A percentile compares a stretch with the other conserved stretches of the same genome.
Conservation (phyloP, 2,329 filamentous ascomycete species). For the Sporothrix euskadiensis region DNA sequence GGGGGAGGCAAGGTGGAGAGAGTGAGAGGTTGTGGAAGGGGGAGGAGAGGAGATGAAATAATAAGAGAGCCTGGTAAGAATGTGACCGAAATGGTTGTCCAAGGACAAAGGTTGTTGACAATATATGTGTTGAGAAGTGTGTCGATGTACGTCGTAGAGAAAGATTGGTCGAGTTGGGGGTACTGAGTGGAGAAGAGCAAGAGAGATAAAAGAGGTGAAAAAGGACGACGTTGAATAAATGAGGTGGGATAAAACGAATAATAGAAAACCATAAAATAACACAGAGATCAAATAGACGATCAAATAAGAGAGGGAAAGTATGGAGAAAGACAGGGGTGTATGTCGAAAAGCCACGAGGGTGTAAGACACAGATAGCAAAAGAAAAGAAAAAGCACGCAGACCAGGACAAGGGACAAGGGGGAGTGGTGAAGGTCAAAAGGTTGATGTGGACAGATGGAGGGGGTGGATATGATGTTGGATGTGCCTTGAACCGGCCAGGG, state of each 20-base stretch:
- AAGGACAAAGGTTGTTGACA: not conserved
- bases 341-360: not conserved
- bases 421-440: not conserved
- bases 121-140: not conserved
- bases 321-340: constrained; percentile 1
- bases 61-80: constrained; percentile 1
- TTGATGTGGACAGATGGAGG: not conserved
- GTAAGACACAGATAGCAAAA: not conserved
- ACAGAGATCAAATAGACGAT: not conserved
- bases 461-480: not conserved
- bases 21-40: not conserved
- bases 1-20: not conserved
- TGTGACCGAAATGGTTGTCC: not conserved
- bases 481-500: not conserved
- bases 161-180: constrained; percentile 6
- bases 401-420: not conserved
- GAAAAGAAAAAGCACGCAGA: not conserved
- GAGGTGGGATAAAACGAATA: not conserved
- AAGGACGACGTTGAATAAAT: not conserved
- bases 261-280: not conserved
- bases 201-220: not conserved
- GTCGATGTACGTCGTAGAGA: not conserved
- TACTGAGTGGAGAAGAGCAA: not conserved
- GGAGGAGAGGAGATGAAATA: not conserved
- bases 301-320: not conserved